These are phyloP conservation scores for Narthecium ossifragum DNA, from an alignment of 106 monocot species.

Conservation along the genomic window DNA sequence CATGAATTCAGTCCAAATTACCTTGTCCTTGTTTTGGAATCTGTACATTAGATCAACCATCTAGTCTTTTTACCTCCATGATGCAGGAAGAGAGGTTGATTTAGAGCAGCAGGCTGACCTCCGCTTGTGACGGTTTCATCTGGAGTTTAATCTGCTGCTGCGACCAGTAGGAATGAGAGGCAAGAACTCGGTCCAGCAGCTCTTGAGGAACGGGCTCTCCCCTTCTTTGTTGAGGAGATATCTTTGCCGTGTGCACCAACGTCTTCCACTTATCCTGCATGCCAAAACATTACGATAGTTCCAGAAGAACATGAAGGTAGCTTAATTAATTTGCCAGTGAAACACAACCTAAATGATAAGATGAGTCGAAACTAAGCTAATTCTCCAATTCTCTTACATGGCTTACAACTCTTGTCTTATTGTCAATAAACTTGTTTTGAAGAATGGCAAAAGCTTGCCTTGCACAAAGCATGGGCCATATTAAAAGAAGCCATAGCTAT, in stretches of 20 bases:
- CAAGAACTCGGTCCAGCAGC: slow-evolving; percentile 82
- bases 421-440: too few species aligned
- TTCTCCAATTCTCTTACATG: too few species aligned
- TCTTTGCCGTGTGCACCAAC: slow-evolving; percentile 85
- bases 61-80: background rate
- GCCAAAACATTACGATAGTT: background rate
- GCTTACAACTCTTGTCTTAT: too few species aligned
- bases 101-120: slow-evolving; percentile 27
- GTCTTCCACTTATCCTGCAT: slow-evolving; percentile 98
- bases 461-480: too few species aligned
- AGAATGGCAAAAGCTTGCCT: too few species aligned
- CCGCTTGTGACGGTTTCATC: slow-evolving; percentile 21
- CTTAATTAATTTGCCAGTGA: background rate
- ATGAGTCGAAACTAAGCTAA: too few species aligned
- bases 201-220: slow-evolving; percentile 97
- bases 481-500: too few species aligned
- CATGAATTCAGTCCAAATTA: background rate
- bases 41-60: background rate
- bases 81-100: background rate
- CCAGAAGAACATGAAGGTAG: too few species aligned
- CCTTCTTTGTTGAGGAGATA: slow-evolving; percentile 85
- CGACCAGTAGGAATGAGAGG: slow-evolving; percentile 76
- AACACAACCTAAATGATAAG: too few species aligned
- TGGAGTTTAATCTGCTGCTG: slow-evolving; percentile 81
- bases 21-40: background rate